These are phyloP conservation scores for Colletotrichum salicis DNA, from an alignment of 2,329 filamentous ascomycete species.

Conservation along the genomic window DNA sequence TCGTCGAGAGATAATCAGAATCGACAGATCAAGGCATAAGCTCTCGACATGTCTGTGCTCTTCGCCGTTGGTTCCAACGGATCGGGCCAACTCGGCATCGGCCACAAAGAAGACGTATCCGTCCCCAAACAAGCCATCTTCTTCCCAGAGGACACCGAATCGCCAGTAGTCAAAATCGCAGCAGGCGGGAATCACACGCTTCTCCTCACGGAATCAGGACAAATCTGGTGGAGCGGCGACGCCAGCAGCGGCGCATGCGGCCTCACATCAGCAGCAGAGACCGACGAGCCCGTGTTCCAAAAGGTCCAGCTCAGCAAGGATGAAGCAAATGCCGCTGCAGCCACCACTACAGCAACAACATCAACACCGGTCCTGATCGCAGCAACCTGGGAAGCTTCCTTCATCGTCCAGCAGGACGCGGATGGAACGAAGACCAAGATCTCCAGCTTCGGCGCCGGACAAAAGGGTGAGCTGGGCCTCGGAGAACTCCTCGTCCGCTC, in stretches of 20 bases:
- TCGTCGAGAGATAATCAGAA: background rate
- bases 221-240: slow-evolving; percentile 74
- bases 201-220: slow-evolving; percentile 68
- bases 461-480: slow-evolving; percentile 78
- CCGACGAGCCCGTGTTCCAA: slow-evolving; percentile 51
- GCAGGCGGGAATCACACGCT: slow-evolving; percentile 91
- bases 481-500: slow-evolving; percentile 63
- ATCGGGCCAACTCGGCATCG: slow-evolving; percentile 78
- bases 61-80: slow-evolving; percentile 82
- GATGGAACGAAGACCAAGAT: slow-evolving; percentile 58
- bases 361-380: slow-evolving; percentile 59
- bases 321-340: slow-evolving; percentile 13
- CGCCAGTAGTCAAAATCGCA: slow-evolving; percentile 52
- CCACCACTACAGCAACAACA: too few species aligned
- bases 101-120: slow-evolving; percentile 77
- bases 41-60: slow-evolving; percentile 60
- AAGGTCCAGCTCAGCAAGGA: slow-evolving; percentile 47
- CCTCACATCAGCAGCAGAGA: slow-evolving; percentile 41
- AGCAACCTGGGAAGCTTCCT: slow-evolving; percentile 82
- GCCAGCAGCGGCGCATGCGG: slow-evolving; percentile 66
- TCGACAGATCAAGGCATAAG: background rate
- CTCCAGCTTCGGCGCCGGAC: slow-evolving; percentile 73
- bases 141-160: slow-evolving; percentile 48
- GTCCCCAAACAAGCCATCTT: slow-evolving; percentile 73
- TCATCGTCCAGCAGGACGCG: slow-evolving; percentile 65